A percentile compares a stretch with the other conserved stretches of the same genome.
Conservation (phyloP, 805 yeast species). For the Sugiyamaella americana region DNA sequence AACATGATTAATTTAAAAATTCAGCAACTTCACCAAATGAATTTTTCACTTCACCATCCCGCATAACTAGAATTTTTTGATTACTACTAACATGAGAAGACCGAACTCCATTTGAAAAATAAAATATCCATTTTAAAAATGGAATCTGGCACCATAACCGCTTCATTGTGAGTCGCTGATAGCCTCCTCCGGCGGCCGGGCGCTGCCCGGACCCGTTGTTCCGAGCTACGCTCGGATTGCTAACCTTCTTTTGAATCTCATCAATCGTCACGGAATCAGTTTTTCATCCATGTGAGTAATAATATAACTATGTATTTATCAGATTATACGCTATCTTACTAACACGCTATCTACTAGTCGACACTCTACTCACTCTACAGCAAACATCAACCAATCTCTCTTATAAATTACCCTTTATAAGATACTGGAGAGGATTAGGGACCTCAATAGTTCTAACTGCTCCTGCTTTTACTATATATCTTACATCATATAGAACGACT, state of each 20-base stretch:
- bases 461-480: constrained; percentile 38
- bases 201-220: no score
- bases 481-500: constrained; percentile 35
- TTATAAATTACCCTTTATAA: constrained; percentile 31
- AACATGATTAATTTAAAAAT: no score
- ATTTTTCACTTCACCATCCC: no score
- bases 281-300: constrained; percentile 16
- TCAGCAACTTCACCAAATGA: no score
- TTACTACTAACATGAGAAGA: no score
- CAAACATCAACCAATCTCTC: constrained; percentile 35
- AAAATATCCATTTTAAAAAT: no score
- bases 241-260: constrained; percentile 12
- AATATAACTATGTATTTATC: no score
- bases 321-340: not conserved
- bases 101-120: no score
- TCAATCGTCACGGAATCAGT: constrained; percentile 14
- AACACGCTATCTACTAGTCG: constrained; percentile 23
- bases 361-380: constrained; percentile 37
- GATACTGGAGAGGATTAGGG: constrained; percentile 37
- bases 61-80: no score
- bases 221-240: no score
- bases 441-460: constrained; percentile 36
- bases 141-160: constrained; percentile 35
- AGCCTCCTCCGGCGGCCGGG: no score
- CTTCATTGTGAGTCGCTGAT: constrained; percentile 33